phyloP scores from a whole-genome alignment of 2,329 filamentous ascomycete genomes.

The Penicillium sp. region DNA sequence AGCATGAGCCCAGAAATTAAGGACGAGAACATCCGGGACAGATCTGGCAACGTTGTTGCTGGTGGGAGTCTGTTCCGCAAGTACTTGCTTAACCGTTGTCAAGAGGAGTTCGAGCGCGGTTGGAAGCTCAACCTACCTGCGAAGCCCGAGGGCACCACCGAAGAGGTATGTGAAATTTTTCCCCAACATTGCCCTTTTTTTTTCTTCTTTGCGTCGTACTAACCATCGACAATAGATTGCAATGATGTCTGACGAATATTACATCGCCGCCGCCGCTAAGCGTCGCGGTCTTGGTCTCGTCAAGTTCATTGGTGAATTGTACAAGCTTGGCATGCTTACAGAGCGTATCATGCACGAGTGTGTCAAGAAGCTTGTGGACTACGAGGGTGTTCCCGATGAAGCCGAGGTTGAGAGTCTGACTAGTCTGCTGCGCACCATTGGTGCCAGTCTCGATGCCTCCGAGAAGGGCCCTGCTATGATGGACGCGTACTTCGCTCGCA shows the following conservation, averaged over 20 bases:
- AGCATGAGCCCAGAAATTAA: conserved; percentile 93
- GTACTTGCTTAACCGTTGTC: conserved; percentile 95
- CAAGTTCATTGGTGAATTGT: conserved; percentile 98
- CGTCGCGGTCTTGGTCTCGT: conserved; percentile 95
- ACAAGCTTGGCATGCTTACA: conserved; percentile 97
- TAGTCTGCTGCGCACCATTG: conserved; percentile 88
- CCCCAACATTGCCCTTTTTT: neutral
- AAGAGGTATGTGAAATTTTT: conserved; percentile 49
- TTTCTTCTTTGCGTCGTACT: neutral
- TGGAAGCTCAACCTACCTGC: conserved; percentile 86
- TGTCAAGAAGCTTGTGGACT: conserved; percentile 94
- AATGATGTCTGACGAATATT: conserved; percentile 95
- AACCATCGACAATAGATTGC: conserved; percentile 45
- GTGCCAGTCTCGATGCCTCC: conserved; percentile 74
- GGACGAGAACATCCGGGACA: conserved; percentile 92
- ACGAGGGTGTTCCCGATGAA: conserved; percentile 87
- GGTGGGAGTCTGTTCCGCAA: conserved; percentile 96
- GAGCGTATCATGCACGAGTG: conserved; percentile 99
- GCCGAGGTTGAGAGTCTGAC: conserved; percentile 93
- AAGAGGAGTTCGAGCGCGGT: conserved; percentile 97
- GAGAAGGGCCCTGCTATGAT: conserved; percentile 84
- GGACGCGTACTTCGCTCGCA: conserved; percentile 89
- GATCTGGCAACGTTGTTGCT: conserved; percentile 78
- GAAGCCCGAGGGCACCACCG: conserved; percentile 66
- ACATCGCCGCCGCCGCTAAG: conserved; percentile 88